A percentile compares a stretch with the other conserved stretches of the same genome.
Conservation (phyloP, 192 early-diverging fungal genomes). For the Coemansia javaensis region DNA sequence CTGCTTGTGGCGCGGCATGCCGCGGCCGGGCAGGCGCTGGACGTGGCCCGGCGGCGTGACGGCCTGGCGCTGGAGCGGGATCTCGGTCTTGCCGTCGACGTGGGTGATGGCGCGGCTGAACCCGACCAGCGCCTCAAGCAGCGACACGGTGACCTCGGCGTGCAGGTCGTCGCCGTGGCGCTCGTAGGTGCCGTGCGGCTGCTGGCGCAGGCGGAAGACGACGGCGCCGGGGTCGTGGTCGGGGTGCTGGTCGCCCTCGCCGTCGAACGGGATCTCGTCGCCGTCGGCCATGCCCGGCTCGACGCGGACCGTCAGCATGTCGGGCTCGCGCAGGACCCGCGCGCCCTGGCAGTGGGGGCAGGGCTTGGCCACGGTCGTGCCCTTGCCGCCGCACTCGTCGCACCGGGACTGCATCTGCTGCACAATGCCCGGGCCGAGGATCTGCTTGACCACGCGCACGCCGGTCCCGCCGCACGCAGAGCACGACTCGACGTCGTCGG, state of each 20-base stretch:
- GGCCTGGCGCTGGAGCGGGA: constrained; percentile 55
- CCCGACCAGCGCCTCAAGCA: constrained; percentile 75
- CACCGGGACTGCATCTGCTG: constrained; percentile 94
- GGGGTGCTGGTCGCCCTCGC: constrained; percentile 87
- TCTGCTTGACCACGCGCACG: constrained; percentile 72
- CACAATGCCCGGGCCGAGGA: constrained; percentile 87
- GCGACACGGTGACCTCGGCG: constrained; percentile 68
- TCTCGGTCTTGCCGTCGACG: constrained; percentile 65
- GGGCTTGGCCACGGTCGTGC: constrained; percentile 73
- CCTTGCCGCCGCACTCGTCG: constrained; percentile 85
- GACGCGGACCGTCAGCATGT: constrained; percentile 70
- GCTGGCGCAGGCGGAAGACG: constrained; percentile 67
- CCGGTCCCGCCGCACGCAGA: constrained; percentile 73
- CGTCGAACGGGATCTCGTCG: constrained; percentile 70
- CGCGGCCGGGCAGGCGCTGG: constrained; percentile 71
- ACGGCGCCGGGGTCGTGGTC: constrained; percentile 85
- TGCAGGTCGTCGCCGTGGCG: constrained; percentile 74
- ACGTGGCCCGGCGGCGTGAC: constrained; percentile 71
- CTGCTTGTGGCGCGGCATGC: constrained; percentile 88
- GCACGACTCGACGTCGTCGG: constrained; percentile 84
- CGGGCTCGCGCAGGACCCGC: constrained; percentile 80
- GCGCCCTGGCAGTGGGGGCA: constrained; percentile 80
- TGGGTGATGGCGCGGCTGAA: constrained; percentile 73
- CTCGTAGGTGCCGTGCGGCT: constrained; percentile 68
- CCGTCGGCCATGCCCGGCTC: constrained; percentile 83